Base-by-base conservation (phyloP, 768 basidiomycete genomes). In the Lentinula sp. region DNA sequence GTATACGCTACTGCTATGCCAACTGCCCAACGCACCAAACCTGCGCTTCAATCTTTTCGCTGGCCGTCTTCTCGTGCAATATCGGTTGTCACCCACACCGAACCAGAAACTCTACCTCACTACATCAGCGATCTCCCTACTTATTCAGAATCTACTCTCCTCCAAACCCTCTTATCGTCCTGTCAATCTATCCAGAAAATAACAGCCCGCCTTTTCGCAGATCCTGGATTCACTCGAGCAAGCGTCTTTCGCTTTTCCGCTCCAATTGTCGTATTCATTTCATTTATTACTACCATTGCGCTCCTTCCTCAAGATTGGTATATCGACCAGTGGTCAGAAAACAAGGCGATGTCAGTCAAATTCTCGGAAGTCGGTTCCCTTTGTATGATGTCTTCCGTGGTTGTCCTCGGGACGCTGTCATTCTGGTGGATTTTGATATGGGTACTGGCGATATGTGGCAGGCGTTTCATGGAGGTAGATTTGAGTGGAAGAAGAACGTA, bases 191-290 rank as follows among this genome's bases (percentile, higher is more conserved):
- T 15, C 23, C 53, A 55, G 36, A 55, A 55, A 55, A 9, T 55
- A 37, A 10, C 10, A 35, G 53, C 53, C 28, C 37, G 53, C 15
- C 53, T 56, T n/a, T 23, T 45, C 4, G 23, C 18, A 43, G 55
- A 43, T 23, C 55, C 55, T 41, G 55, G 28, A 41, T 45, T 45
- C 18, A 56, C 55, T 15, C 55, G 55, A 9, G 6, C 37, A 32
- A 56, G 13, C 28, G 16, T 33, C 13, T 56, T 56, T 56, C 39
- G 55, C 41, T 56, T 56, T n/a, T 28, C 32, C 12, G 39, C 55
- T 23, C 55, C 55, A 56, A 56, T 56, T 41, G 55, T 23, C 13
- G 55, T 56, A 12, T 56, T 56, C 32, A 10, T 56, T n/a, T 56
- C 41, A 8, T 28, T 55, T 28, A 7, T 55, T 55, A 41, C 23